Evolutionary conservation across 2,329 filamentous ascomycete species (phyloP).

Genomic region (Stagonosporopsis vannaccii): DNA sequence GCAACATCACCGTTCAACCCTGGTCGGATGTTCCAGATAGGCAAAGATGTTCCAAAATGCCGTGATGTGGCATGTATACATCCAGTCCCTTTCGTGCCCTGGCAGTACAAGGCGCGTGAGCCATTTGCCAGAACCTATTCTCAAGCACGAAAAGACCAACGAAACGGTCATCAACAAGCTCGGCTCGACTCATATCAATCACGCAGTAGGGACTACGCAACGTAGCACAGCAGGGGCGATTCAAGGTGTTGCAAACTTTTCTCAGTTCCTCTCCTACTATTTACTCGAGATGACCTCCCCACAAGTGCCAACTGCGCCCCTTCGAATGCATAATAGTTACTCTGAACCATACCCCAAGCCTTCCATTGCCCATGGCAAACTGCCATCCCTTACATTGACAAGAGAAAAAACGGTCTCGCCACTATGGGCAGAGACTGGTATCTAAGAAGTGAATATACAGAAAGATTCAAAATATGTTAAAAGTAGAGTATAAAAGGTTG

Average conservation of each 20-base stretch:
- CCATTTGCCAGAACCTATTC: neutral
- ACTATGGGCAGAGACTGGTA: conserved; percentile 48
- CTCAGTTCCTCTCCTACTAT: conserved; percentile 40
- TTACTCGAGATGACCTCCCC: conserved; percentile 41
- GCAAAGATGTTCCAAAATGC: neutral
- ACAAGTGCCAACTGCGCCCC: conserved; percentile 33
- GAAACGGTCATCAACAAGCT: neutral
- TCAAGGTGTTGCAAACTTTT: conserved; percentile 30
- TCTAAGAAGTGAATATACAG: conserved; percentile 51
- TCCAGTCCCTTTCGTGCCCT: neutral
- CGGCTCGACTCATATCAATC: neutral
- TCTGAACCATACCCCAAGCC: conserved; percentile 27
- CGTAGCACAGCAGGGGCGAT: neutral
- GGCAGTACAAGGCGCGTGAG: too few species aligned
- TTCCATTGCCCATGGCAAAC: conserved; percentile 19
- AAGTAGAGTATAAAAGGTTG: conserved; percentile 40
- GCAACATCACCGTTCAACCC: conserved; percentile 24
- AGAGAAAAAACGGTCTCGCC: conserved; percentile 47
- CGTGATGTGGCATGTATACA: neutral
- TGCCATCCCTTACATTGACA: conserved; percentile 29
- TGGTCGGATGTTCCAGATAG: neutral
- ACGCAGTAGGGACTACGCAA: neutral
- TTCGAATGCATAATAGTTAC: conserved; percentile 35
- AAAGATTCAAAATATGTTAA: conserved; percentile 36
- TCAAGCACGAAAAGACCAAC: neutral